Evolutionary conservation across 148 eudicot species (phyloP), one percentile per base, ranked within the genome.

Genomic region (Amaranthus hypochondriacus): DNA sequence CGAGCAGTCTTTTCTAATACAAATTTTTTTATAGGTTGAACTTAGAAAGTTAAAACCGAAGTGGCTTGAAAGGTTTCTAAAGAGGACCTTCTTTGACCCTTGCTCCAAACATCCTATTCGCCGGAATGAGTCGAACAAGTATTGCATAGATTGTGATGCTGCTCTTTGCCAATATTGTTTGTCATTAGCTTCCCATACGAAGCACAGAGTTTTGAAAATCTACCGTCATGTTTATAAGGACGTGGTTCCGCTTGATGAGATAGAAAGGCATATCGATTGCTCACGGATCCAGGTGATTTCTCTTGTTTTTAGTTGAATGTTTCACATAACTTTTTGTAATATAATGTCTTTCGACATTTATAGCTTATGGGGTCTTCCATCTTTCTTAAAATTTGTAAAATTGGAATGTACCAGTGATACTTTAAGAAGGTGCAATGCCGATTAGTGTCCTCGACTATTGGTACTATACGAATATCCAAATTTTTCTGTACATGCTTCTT

Each of bases 161-260:
- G 21, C 89, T 18, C 69, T 72, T 21, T 89, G 93, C 62, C 81
- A 65, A 6, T 72, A 77, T 18, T 87, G 91, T 65, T 12, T 85
- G 51, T 42, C 75, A 28, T 14, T 57, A 48, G 81, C 86, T 43
- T 10, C 77, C 52, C 90, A 87, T 62, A 75, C 58, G 12, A 62
- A 69, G 39, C 89, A 87, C 50, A 72, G 72, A 51, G 62, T 82
- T 18, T 60, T 85, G 62, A 86, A 85, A 56, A 77, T 89, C 4
- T 82, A 85, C 76, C 76, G 88, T 6, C 87, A 89, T 86, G 85
- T 84, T 61, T 84, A 84, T 79, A 83, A 82, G 77, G 88, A 84
- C 62, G 88, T 80, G 70, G 89, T 90, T 42, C 87, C 85, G 11
- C 62, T 81, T 53, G 75, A 73, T 14, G 85, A 84, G 75, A 86